phyloP scores from a whole-genome alignment of 2,329 filamentous ascomycete species.

The Fusarium succisae region DNA sequence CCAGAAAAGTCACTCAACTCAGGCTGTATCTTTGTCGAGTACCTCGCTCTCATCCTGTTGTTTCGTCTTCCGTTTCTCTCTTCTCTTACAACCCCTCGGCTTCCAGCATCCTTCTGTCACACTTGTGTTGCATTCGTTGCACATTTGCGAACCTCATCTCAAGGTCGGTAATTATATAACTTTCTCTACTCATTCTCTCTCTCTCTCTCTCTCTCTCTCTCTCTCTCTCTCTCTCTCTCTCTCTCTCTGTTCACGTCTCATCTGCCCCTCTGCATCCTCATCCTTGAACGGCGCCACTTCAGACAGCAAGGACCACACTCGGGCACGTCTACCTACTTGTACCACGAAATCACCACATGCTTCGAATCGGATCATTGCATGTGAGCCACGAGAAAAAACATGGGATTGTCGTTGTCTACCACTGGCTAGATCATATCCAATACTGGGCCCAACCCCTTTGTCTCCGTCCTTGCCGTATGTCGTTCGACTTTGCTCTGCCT shows the following conservation, averaged over 20 bases:
- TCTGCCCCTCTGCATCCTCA: background rate
- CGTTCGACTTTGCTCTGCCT: conserved; percentile 25
- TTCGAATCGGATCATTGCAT: background rate
- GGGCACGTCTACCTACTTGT: background rate
- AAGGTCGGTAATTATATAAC: conserved; percentile 8
- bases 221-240: background rate
- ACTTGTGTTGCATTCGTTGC: conserved; percentile 18
- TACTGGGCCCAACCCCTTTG: conserved; percentile 5
- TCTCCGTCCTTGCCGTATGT: conserved; percentile 9
- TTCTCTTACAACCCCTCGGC: background rate
- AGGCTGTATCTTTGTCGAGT: conserved; percentile 8
- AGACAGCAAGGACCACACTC: conserved; percentile 9
- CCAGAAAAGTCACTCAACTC: conserved; percentile 8
- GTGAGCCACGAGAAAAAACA: background rate
- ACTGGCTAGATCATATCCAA: conserved; percentile 1
- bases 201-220: background rate
- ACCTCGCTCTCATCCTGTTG: conserved; percentile 10
- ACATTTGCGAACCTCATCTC: background rate
- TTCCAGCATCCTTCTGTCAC: conserved; percentile 26
- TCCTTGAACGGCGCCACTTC: conserved; percentile 6
- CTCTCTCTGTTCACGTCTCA: background rate
- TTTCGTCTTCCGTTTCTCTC: background rate
- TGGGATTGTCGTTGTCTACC: background rate
- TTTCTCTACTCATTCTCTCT: background rate
- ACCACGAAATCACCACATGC: conserved; percentile 2